phyloP scores from a whole-genome alignment of 2,329 filamentous ascomycete genomes.

The Berkeleyomyces basicola region DNA sequence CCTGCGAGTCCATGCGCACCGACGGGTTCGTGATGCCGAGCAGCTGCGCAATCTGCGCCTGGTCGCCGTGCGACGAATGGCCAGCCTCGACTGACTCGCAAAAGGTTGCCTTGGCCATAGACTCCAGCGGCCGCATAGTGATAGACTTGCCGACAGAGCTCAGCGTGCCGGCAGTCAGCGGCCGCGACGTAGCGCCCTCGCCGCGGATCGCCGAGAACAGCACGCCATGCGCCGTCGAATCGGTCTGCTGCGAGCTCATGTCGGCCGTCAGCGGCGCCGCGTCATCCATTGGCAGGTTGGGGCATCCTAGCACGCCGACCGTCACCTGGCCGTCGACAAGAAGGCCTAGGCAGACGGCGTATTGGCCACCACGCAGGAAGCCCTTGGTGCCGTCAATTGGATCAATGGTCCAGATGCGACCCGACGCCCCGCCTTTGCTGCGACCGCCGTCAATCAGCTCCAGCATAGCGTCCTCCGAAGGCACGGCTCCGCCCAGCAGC shows the following conservation, averaged over 20 bases:
- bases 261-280: conserved; percentile 42
- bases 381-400: conserved; percentile 97
- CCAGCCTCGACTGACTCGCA: conserved; percentile 92
- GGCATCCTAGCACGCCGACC: conserved; percentile 86
- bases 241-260: conserved; percentile 47
- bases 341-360: conserved; percentile 83
- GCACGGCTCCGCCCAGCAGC: conserved; percentile 51
- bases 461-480: conserved; percentile 49
- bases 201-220: conserved; percentile 73
- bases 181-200: conserved; percentile 63
- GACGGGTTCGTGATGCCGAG: conserved; percentile 79
- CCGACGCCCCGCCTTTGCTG: conserved; percentile 53
- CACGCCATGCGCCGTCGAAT: conserved; percentile 59
- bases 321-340: conserved; percentile 89
- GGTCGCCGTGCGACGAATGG: conserved; percentile 79
- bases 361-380: conserved; percentile 89
- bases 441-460: conserved; percentile 50
- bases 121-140: conserved; percentile 43
- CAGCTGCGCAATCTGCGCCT: conserved; percentile 53
- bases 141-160: conserved; percentile 42
- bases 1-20: conserved; percentile 93
- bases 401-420: conserved; percentile 89
- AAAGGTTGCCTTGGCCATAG: conserved; percentile 71
- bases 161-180: conserved; percentile 43
- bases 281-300: conserved; percentile 85